Percentiles rank a stretch among this genome's conserved stretches.
These are phyloP conservation scores for Nannochloropsis gaditana DNA, from an alignment of 108 stramenopile species.

Conservation along the genomic window DNA sequence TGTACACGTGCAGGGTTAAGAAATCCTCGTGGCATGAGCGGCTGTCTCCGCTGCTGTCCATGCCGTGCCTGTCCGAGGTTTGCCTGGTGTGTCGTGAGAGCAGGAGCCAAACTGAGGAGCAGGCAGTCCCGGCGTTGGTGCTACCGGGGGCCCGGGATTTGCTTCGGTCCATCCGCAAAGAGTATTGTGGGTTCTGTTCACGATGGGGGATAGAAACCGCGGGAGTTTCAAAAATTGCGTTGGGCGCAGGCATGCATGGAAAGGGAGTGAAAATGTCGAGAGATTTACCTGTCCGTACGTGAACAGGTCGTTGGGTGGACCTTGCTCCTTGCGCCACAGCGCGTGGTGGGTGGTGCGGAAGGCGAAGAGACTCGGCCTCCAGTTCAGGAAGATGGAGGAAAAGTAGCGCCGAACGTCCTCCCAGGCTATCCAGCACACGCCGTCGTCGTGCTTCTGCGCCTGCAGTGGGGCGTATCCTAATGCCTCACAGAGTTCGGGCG, in stretches of 20 bases:
- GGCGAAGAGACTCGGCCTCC: constrained; percentile 53
- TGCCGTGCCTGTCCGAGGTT: constrained; percentile 37
- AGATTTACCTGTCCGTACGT: constrained; percentile 8
- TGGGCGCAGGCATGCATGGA: background rate
- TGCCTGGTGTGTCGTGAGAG: constrained; percentile 13
- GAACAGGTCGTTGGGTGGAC: constrained; percentile 45
- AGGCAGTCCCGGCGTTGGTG: background rate
- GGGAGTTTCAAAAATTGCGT: background rate
- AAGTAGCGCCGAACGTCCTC: constrained; percentile 69
- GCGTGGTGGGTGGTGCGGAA: constrained; percentile 29
- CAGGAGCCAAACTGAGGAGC: background rate
- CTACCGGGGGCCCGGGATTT: background rate
- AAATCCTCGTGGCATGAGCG: constrained; percentile 35
- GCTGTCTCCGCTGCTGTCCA: background rate
- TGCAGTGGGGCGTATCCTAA: constrained; percentile 53
- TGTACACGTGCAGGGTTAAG: constrained; percentile 54
- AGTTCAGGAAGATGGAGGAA: constrained; percentile 50
- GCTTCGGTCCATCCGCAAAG: background rate
- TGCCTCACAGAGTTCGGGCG: constrained; percentile 33
- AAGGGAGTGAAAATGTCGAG: background rate
- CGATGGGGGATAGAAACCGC: background rate
- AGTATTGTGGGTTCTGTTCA: background rate
- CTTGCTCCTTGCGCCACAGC: constrained; percentile 40
- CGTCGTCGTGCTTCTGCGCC: constrained; percentile 65
- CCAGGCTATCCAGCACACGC: constrained; percentile 84